Evolutionary conservation across 2,329 filamentous ascomycete genomes (phyloP), one percentile per base, ranked within the genome.

Genomic region (Sclerotiophoma versabilis): DNA sequence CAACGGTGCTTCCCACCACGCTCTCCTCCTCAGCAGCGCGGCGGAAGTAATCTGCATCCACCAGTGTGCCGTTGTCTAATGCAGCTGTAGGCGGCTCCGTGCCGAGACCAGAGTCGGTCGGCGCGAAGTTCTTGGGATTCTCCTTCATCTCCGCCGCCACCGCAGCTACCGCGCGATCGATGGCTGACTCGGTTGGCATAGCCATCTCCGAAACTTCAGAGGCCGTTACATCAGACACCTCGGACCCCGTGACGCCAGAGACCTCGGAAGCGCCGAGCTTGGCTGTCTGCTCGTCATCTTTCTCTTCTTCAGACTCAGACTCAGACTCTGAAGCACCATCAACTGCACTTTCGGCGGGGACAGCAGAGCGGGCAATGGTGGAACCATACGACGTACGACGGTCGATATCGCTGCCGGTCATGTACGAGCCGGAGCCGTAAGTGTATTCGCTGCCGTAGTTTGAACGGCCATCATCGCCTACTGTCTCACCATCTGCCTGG

Each of bases 371-470:
- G 19, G 72, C 64, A n/a, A 36, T 12, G 5, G 70, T 69, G 4
- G 76, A 76, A 27, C 76, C 77, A 25, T 77, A 72, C 12, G 77
- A 80, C 6, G 74, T 77, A 22, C 79, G 75, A n/a, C 78, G 72
- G 43, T 67, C 64, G 10, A 78, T 58, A 30, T 81, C 79, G 55
- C 75, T 79, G 46, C 79, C 79, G 1, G 77, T 80, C 70, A 81
- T 74, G 67, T 81, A 81, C 2, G 75, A 76, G n/a, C 78, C 78
- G n/a, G 77, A 79, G 7, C 71, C 79, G 54, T 79, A 80, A 0
- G 77, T 79, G 59, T 78, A 74, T 42, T 80, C 77, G 50, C 75
- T 79, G 23, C 70, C 77, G 57, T 74, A 78, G 64, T 75, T 76
- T 12, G 68, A 75, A 15, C 75, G 73, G n/a, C 66, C 69, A 32